Evolutionary conservation across 176 grass and related monocot genomes (phyloP).

Genomic region (Phragmites australis): DNA sequence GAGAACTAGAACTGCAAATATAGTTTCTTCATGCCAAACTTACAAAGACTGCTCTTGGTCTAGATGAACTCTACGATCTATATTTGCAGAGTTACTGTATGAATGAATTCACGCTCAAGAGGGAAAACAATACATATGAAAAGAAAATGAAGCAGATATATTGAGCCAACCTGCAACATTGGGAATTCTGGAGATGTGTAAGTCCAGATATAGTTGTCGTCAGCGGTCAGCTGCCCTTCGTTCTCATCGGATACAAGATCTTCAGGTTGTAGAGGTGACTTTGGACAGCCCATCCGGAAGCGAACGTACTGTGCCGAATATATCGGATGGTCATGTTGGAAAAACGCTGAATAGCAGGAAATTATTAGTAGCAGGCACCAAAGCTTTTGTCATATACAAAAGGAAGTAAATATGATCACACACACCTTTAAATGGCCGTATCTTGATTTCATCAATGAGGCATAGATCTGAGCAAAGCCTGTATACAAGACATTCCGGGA

Average conservation of each 20-base stretch:
- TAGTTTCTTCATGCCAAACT: background rate
- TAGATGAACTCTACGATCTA: background rate
- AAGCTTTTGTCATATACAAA: background rate
- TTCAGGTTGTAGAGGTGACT: slow-evolving; percentile 6
- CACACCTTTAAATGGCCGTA: slow-evolving; percentile 63
- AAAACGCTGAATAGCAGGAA: slow-evolving; percentile 54
- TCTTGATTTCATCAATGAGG: slow-evolving; percentile 62
- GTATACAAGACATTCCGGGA: slow-evolving; percentile 56
- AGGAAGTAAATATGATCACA: background rate
- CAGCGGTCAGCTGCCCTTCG: slow-evolving; percentile 27
- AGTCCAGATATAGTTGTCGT: slow-evolving; percentile 55
- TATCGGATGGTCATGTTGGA: slow-evolving; percentile 56
- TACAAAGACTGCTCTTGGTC: background rate
- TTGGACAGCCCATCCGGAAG: slow-evolving; percentile 62
- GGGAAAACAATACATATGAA: background rate
- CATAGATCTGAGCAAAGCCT: slow-evolving; percentile 43
- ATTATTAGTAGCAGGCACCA: slow-evolving; percentile 1
- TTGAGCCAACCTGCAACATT: slow-evolving; percentile 57
- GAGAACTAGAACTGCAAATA: background rate
- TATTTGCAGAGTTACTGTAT: background rate
- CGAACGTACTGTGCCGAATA: slow-evolving; percentile 59
- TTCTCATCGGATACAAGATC: slow-evolving; percentile 40
- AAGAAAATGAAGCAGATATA: background rate
- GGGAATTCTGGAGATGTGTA: slow-evolving; percentile 74
- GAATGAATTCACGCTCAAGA: background rate